Evolutionary conservation across 2,329 filamentous ascomycete species (phyloP), one percentile per base, ranked within the genome.

Genomic region (Pezicula neosporulosa): DNA sequence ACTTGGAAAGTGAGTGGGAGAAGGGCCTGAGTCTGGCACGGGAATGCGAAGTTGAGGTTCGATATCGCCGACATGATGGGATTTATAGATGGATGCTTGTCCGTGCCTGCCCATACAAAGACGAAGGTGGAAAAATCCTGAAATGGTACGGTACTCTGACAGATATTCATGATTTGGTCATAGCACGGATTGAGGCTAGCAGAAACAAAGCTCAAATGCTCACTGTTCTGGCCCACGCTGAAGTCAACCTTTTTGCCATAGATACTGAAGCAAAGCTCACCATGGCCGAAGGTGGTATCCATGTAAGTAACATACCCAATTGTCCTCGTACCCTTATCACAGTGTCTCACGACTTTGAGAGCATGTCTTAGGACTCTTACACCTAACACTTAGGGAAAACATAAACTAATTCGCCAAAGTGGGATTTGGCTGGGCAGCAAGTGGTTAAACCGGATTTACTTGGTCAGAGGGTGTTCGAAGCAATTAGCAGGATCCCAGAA

Each of bases 111-210:
- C 57, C 59, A 7, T 49, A 54, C 4, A 41, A 43, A 46, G 50
- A 50, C 27, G 46, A 49, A 1, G 18, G 44, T 6, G 57, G 59
- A 3, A 50, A 50, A 3, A 53, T 61, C 4, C 15, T 61, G 33
- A 61, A 61, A 43, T 62, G 60, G 60, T 60, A 61, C 41, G 60
- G 59, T 13, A 62, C 60, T 7, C 56, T 48, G 44, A 62, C 57
- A 10, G 60, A 62, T 36, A 60, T 62, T 30, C 58, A 60, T 35
- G 56, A 62, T 36, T 37, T 56, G 6, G 54, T 61, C 8, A 59
- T 61, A 48, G 54, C 52, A 16, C 51, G 60, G 28, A 60, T 56
- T 24, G 54, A 57, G 41, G 58, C 59, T 24, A 55, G 56, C 36
- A 57, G 55, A 27, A 58, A 56, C 33, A 59, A 55, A 43, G 39